Evolutionary conservation across 345 rosid genomes (phyloP).

Genomic region (Durio zibethinus): DNA sequence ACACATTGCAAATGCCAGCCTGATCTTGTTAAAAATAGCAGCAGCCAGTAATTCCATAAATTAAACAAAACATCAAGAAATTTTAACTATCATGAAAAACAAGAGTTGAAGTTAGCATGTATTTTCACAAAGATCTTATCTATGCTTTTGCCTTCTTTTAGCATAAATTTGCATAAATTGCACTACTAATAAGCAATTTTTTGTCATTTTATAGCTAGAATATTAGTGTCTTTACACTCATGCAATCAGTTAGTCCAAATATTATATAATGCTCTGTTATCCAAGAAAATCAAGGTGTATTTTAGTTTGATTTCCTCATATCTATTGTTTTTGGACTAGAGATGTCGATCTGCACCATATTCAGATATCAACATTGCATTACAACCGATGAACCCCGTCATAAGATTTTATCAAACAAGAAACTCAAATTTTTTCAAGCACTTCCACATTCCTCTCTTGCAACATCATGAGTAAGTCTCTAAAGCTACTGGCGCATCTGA

Average conservation of each 20-base stretch:
- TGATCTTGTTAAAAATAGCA: not conserved
- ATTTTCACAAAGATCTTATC: not conserved
- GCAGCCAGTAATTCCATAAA: not conserved
- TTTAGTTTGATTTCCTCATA: not conserved
- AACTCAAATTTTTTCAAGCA: not conserved
- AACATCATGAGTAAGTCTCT: not conserved
- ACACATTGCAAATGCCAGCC: not conserved
- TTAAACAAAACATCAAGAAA: not conserved
- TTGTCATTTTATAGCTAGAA: not conserved
- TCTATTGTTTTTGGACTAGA: not conserved
- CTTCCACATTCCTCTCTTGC: not conserved
- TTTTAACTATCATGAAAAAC: not conserved
- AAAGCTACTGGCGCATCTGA: not conserved
- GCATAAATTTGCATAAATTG: not conserved
- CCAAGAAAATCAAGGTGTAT: not conserved
- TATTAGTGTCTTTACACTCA: not conserved
- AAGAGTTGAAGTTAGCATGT: not conserved
- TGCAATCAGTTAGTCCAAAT: not conserved
- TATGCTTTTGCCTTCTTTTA: constrained; percentile 1
- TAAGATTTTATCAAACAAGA: not conserved
- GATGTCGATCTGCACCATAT: not conserved
- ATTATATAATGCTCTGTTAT: not conserved
- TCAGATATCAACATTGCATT: not conserved
- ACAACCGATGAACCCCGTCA: not conserved
- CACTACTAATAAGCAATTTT: not conserved